Conservation (phyloP, 2,329 filamentous ascomycete species). For the Fusarium nematophilum region DNA sequence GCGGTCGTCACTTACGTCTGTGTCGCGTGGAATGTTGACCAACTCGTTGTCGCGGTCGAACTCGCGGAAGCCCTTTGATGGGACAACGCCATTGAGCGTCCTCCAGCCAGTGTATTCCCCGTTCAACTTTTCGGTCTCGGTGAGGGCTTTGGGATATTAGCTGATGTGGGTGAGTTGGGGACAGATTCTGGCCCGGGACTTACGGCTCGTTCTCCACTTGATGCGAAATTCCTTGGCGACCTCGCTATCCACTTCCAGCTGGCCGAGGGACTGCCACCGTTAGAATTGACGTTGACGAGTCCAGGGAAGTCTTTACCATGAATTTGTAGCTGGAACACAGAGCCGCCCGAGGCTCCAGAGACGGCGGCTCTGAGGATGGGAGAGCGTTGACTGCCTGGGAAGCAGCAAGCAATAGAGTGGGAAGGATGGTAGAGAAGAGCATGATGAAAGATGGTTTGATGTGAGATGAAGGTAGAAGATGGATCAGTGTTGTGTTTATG, state of each 20-base stretch:
- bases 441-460: too few species aligned
- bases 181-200: background rate
- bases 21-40: background rate
- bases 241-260: background rate
- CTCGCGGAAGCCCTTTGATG: background rate
- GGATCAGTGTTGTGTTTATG: too few species aligned
- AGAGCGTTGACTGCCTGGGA: background rate
- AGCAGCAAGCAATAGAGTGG: too few species aligned
- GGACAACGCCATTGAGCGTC: background rate
- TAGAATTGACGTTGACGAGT: background rate
- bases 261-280: background rate
- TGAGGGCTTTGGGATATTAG: background rate
- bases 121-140: background rate
- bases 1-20: background rate
- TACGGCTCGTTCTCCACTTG: background rate
- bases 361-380: background rate
- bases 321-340: background rate
- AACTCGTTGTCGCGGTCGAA: background rate
- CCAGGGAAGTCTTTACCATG: background rate
- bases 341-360: background rate
- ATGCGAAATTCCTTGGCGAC: background rate
- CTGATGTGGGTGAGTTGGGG: background rate
- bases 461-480: too few species aligned
- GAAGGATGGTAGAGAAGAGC: too few species aligned
- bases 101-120: background rate